Evolutionary conservation across 1,139 yeast species (phyloP).

Genomic region (Scheffersomyces illinoinensis): DNA sequence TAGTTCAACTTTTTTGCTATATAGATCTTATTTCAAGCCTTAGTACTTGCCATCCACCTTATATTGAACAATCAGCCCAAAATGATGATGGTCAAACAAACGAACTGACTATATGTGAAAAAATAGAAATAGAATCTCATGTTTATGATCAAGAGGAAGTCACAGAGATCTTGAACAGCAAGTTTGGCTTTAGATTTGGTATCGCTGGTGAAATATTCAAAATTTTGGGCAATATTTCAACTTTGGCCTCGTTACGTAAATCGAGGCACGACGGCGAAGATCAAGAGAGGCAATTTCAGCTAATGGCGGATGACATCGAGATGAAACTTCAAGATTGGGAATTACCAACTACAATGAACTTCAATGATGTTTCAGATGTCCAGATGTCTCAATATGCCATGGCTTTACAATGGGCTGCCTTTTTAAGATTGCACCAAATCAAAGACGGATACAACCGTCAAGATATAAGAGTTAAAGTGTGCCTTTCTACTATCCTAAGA

Average conservation of each 20-base stretch:
- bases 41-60: conserved; percentile 21
- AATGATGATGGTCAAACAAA: not conserved
- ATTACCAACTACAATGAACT: conserved; percentile 8
- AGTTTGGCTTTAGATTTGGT: conserved; percentile 23
- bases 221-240: conserved; percentile 22
- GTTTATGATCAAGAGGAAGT: conserved; percentile 16
- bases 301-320: conserved; percentile 19
- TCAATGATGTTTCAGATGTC: conserved; percentile 8
- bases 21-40: conserved; percentile 20
- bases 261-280: conserved; percentile 11
- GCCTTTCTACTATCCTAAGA: conserved; percentile 15
- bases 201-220: conserved; percentile 23
- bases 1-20: conserved; percentile 21
- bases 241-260: conserved; percentile 17
- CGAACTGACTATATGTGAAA: not conserved
- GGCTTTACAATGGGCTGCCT: conserved; percentile 23
- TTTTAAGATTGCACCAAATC: conserved; percentile 20
- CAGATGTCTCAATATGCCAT: conserved; percentile 16
- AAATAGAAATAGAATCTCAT: conserved; percentile 1
- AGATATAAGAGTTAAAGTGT: conserved; percentile 17
- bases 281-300: conserved; percentile 16
- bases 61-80: conserved; percentile 10
- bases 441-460: conserved; percentile 18
- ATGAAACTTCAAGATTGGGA: conserved; percentile 21
- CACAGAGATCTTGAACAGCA: conserved; percentile 17